Evolutionary conservation across 257 asterid species (phyloP), one percentile per base, ranked within the genome.

Genomic region (Petunia secreta): DNA sequence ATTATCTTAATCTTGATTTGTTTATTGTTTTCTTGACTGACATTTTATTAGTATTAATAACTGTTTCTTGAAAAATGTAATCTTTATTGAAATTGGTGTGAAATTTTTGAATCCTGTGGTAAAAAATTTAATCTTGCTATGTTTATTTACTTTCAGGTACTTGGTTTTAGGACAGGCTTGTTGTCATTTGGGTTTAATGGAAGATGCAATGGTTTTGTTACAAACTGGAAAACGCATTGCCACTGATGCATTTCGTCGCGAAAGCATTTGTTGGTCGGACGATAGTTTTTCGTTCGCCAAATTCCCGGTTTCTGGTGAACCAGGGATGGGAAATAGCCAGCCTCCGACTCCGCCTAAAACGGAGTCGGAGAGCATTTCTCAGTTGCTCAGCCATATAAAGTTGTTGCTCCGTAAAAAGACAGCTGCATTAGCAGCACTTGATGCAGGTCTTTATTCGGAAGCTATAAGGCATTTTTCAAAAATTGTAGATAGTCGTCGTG

Each of bases 201-300:
- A 95, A 91, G 99, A 93, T 62, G 98, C 98, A 0, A 87, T 93
- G 99, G 94, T 88, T 14, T 92, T 95, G 53, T 93, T 95, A 54
- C 99, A 92, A 85, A 91, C 98, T 38, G 97, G 96, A 0, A 95
- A 92, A 86, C 98, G 98, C 84, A 92, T 95, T 13, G 96, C 97
- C 77, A 86, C 95, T 44, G 98, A 92, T 14, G 97, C 95, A 4
- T 90, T 88, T 84, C 98, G 99, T 83, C 99, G 97, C 8, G 89
- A 93, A 65, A 95, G 99, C 85, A 87, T 91, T 73, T 93, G 97
- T 25, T 84, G 91, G 85, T 88, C 99, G 14, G 97, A 93, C 69
- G 99, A 95, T 86, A 89, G 93, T 54, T 89, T 95, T 73, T 87
- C 92, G 73, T 87, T 88, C 86, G 81, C 87, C 62, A 88, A 87